Conservation (phyloP, 257 asterid species). For the Fraxinus americana region DNA sequence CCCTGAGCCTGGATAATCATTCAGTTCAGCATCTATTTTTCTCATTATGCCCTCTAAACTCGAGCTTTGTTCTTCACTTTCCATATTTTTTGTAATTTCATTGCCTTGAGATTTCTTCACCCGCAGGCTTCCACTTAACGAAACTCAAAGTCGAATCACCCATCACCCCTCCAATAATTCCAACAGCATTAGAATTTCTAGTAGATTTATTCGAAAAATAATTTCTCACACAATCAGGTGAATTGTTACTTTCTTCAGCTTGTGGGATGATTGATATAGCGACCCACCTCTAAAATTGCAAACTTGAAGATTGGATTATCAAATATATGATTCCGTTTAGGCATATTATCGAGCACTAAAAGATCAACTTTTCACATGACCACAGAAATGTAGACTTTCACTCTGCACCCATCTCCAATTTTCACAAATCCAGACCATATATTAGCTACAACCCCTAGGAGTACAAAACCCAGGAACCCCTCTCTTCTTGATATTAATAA, state of each 20-base stretch:
- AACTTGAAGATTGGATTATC: conserved; percentile 20
- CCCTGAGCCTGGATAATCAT: conserved; percentile 66
- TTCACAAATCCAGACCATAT: too few relatives aligned
- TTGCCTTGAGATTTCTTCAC: conserved; percentile 30
- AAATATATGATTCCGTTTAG: too few relatives aligned
- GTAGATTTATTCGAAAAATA: conserved; percentile 15
- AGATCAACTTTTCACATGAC: too few relatives aligned
- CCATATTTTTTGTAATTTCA: conserved; percentile 26
- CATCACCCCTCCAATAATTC: conserved; percentile 51
- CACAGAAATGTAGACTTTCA: too few relatives aligned
- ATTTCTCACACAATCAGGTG: conserved; percentile 19
- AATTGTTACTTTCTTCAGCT: conserved; percentile 35
- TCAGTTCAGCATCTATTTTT: conserved; percentile 40
- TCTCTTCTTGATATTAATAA: too few relatives aligned
- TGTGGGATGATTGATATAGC: conserved; percentile 31
- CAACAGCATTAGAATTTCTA: conserved; percentile 36
- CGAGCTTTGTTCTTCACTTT: conserved; percentile 22
- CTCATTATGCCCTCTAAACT: conserved; percentile 4
- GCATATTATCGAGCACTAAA: too few relatives aligned
- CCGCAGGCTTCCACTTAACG: conserved; percentile 26
- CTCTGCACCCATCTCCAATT: too few relatives aligned
- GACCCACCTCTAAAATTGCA: too few relatives aligned
- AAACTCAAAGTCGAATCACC: conserved; percentile 35
- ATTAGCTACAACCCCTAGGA: too few relatives aligned
- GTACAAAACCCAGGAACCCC: too few relatives aligned